Percentiles rank a stretch among this genome's conserved stretches.
Conservation (phyloP, 768 basidiomycete genomes). For the Candolleomyces eurysporus region DNA sequence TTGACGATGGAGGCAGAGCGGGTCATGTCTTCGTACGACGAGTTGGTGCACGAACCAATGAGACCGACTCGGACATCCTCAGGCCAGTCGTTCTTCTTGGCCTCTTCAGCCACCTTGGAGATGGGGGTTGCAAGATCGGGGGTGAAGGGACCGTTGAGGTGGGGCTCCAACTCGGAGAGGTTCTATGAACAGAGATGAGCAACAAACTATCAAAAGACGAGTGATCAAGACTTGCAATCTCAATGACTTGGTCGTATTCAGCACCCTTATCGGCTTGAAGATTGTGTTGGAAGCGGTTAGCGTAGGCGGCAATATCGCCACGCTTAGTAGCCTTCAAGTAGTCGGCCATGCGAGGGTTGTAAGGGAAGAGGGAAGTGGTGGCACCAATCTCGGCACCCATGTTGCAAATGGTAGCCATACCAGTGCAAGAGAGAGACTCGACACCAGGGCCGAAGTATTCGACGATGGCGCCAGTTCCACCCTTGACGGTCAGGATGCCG, state of each 20-base stretch:
- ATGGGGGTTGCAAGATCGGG: conserved; percentile 98
- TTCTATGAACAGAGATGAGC: conserved; percentile 48
- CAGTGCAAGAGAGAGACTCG: conserved; percentile 94
- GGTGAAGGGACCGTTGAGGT: conserved; percentile 99
- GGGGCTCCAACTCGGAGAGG: conserved; percentile 95
- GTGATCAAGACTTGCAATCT: conserved; percentile 61
- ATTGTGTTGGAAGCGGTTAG: conserved; percentile 87
- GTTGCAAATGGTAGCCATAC: conserved; percentile 99
- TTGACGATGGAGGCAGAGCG: conserved; percentile 92
- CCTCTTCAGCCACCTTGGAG: conserved; percentile 89
- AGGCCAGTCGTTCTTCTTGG: conserved; percentile 96
- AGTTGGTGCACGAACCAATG: conserved; percentile 99
- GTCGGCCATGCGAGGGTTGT: conserved; percentile 90
- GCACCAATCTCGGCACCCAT: conserved; percentile 99
- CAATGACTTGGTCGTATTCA: conserved; percentile 92
- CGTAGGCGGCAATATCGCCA: conserved; percentile 82
- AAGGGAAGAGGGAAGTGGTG: conserved; percentile 98
- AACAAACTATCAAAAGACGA: neutral
- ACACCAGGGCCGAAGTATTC: conserved; percentile 96
- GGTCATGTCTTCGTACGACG: conserved; percentile 99
- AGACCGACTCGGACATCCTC: conserved; percentile 95
- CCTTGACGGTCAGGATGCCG: conserved; percentile 98
- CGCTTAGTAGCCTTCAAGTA: conserved; percentile 97
- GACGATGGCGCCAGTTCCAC: conserved; percentile 97
- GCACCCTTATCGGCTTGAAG: conserved; percentile 81